Percentiles rank a stretch among this genome's conserved stretches.
phyloP scores from a whole-genome alignment of 2,329 filamentous ascomycete species.

The Pseudogymnoascus destructans region DNA sequence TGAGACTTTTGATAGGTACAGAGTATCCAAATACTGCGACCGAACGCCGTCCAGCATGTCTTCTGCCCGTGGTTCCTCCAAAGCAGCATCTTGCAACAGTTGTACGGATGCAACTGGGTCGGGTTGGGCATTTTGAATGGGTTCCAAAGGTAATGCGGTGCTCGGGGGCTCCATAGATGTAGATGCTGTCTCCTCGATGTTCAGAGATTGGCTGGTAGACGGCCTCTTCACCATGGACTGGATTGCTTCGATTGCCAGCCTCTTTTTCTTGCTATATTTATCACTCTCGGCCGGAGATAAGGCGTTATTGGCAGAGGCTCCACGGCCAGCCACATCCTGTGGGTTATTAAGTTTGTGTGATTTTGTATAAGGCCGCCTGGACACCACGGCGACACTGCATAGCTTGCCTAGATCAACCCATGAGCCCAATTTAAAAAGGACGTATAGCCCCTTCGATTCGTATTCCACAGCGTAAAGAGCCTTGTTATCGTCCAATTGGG shows the following conservation, averaged over 20 bases:
- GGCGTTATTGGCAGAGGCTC: slow-evolving; percentile 4
- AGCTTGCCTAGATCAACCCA: slow-evolving; percentile 52
- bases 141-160: neutral
- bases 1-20: slow-evolving; percentile 58
- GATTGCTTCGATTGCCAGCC: slow-evolving; percentile 48
- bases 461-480: slow-evolving; percentile 52
- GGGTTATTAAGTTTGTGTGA: slow-evolving; percentile 22
- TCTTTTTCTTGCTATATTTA: slow-evolving; percentile 35
- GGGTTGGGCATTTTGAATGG: neutral
- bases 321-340: neutral
- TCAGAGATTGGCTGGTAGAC: slow-evolving; percentile 14
- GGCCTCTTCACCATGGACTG: slow-evolving; percentile 44
- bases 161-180: neutral
- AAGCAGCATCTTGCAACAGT: neutral
- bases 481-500: slow-evolving; percentile 41
- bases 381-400: slow-evolving; percentile 35
- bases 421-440: slow-evolving; percentile 51
- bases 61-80: slow-evolving; percentile 13
- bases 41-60: slow-evolving; percentile 30
- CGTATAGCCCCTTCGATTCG: slow-evolving; percentile 47
- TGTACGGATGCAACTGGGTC: neutral
- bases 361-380: slow-evolving; percentile 28
- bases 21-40: slow-evolving; percentile 43
- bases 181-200: neutral
- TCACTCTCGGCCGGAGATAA: slow-evolving; percentile 13